These are phyloP conservation scores for Neonectria magnoliae DNA, from an alignment of 2,329 filamentous ascomycete genomes.

Conservation along the genomic window DNA sequence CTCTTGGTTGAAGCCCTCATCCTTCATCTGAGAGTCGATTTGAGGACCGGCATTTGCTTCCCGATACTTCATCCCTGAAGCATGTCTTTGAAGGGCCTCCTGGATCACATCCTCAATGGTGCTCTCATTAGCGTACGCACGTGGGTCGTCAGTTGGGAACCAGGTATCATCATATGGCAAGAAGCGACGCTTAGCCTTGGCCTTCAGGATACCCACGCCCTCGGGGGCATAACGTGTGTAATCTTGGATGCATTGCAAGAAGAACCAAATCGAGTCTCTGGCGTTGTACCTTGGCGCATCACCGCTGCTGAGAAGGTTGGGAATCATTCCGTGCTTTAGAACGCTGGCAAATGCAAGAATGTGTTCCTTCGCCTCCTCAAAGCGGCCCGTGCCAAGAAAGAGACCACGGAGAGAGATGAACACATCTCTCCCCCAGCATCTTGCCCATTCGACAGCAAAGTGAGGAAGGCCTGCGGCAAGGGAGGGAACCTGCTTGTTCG, in stretches of 20 bases:
- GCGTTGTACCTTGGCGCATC: slow-evolving; percentile 93
- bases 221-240: slow-evolving; percentile 85
- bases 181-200: slow-evolving; percentile 85
- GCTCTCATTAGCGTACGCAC: slow-evolving; percentile 86
- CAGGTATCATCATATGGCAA: slow-evolving; percentile 95
- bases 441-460: slow-evolving; percentile 92
- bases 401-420: slow-evolving; percentile 95
- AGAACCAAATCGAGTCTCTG: slow-evolving; percentile 97
- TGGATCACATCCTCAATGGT: slow-evolving; percentile 91
- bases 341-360: slow-evolving; percentile 95
- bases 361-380: slow-evolving; percentile 89
- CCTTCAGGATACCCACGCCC: slow-evolving; percentile 77
- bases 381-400: slow-evolving; percentile 90
- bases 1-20: slow-evolving; percentile 91
- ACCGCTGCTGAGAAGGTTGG: slow-evolving; percentile 89
- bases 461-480: slow-evolving; percentile 93
- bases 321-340: slow-evolving; percentile 98
- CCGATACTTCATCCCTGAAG: slow-evolving; percentile 87
- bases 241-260: slow-evolving; percentile 94
- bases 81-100: slow-evolving; percentile 92
- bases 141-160: slow-evolving; percentile 82
- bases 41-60: slow-evolving; percentile 92
- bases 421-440: slow-evolving; percentile 97
- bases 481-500: slow-evolving; percentile 83
- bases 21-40: slow-evolving; percentile 92